Evolutionary conservation across 306 rosid genomes (phyloP).

Genomic region (peach (Prunus persica)): Prunus_persica_NCBIv2 NC_034009.1:34861001-34861500

Average conservation of each 20-base stretch:
- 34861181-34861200: neutral
- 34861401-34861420: neutral
- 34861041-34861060: too few species aligned
- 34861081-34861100: too few species aligned
- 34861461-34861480: neutral
- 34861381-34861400: neutral
- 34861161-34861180: neutral
- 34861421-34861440: conserved; percentile 3
- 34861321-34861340: too few species aligned
- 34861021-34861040: too few species aligned
- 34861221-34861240: conserved; percentile 2
- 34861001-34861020: too few species aligned
- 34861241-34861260: too few species aligned
- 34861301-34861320: too few species aligned
- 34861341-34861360: too few species aligned
- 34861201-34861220: neutral
- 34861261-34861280: too few species aligned
- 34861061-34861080: too few species aligned
- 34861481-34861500: neutral
- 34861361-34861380: neutral
- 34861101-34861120: neutral
- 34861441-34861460: conserved; percentile 28
- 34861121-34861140: neutral
- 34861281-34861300: too few species aligned
- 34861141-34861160: neutral